These are phyloP conservation scores for Fusarium sp. DNA, from an alignment of 2,329 filamentous ascomycete genomes.

Conservation along the genomic window DNA sequence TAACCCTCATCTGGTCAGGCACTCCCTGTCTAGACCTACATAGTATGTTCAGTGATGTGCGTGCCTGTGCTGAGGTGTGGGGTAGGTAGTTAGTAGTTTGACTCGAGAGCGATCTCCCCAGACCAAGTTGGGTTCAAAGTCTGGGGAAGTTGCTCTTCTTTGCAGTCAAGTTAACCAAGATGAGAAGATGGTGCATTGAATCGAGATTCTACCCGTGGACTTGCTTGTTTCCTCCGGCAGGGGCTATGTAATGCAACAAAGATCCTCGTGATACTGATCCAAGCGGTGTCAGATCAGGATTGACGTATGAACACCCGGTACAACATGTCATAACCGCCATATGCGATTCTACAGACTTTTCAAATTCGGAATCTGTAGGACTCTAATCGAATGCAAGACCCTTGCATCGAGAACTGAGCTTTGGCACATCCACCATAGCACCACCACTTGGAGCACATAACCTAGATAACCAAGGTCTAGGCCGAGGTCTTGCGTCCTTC, in stretches of 20 bases:
- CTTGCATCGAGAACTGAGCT: neutral
- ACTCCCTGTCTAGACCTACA: neutral
- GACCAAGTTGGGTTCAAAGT: constrained; percentile 27
- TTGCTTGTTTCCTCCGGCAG: neutral
- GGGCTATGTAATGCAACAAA: neutral
- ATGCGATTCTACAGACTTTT: neutral
- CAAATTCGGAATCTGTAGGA: neutral
- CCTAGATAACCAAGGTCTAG: neutral
- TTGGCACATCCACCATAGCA: constrained; percentile 11
- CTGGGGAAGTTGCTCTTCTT: constrained; percentile 25
- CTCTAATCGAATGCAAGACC: constrained; percentile 1
- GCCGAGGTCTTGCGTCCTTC: neutral
- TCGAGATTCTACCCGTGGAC: constrained; percentile 6
- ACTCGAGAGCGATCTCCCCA: constrained; percentile 21
- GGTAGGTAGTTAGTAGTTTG: constrained; percentile 25
- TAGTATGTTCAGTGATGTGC: constrained; percentile 2
- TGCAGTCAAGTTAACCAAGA: constrained; percentile 1
- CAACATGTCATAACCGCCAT: neutral
- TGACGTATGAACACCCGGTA: neutral
- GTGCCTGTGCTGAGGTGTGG: constrained; percentile 32
- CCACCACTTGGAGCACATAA: neutral
- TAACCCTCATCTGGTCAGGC: neutral
- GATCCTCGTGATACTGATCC: neutral
- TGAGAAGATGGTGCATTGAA: neutral
- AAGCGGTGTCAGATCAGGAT: constrained; percentile 9